Conservation (phyloP, 2,329 filamentous ascomycete genomes). For the Paraphaeosphaeria sporulosa region DNA sequence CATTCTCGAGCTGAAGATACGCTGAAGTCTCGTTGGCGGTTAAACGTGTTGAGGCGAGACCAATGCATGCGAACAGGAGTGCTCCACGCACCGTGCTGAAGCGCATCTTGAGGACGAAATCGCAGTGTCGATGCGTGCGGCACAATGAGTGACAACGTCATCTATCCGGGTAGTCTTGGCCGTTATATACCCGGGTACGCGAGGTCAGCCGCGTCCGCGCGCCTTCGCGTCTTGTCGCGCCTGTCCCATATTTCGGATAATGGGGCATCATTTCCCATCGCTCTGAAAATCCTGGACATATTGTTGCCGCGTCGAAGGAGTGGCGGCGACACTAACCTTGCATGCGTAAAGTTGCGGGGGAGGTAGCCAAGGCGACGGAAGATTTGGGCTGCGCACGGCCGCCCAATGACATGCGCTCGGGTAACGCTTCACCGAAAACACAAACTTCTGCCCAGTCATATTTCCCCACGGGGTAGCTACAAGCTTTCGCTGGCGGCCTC, state of each 20-base stretch:
- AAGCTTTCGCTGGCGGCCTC: not conserved
- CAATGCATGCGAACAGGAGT: not conserved
- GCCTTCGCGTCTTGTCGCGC: not conserved
- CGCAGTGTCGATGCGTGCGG: not conserved
- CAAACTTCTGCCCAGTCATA: not conserved
- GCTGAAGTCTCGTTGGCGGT: slow-evolving; percentile 17
- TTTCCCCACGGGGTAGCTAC: slow-evolving; percentile 1
- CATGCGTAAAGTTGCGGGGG: slow-evolving; percentile 1
- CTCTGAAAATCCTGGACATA: not conserved
- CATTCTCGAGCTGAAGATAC: slow-evolving; percentile 17
- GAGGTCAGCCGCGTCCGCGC: not conserved
- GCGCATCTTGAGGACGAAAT: not conserved
- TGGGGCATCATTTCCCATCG: slow-evolving; percentile 6
- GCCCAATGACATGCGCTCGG: not conserved
- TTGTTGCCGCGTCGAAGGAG: not conserved
- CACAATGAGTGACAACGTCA: not conserved
- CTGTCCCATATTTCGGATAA: not conserved
- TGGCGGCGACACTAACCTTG: not conserved
- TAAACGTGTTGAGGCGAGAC: slow-evolving; percentile 2
- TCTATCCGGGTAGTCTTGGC: not conserved
- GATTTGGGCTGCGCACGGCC: not conserved
- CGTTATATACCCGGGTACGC: not conserved
- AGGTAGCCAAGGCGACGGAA: not conserved
- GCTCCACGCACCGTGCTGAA: not conserved
- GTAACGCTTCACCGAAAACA: not conserved